Evolutionary conservation across 2,329 filamentous ascomycete species (phyloP), one percentile per base, ranked within the genome.

Genomic region (Seiridium cupressi): DNA sequence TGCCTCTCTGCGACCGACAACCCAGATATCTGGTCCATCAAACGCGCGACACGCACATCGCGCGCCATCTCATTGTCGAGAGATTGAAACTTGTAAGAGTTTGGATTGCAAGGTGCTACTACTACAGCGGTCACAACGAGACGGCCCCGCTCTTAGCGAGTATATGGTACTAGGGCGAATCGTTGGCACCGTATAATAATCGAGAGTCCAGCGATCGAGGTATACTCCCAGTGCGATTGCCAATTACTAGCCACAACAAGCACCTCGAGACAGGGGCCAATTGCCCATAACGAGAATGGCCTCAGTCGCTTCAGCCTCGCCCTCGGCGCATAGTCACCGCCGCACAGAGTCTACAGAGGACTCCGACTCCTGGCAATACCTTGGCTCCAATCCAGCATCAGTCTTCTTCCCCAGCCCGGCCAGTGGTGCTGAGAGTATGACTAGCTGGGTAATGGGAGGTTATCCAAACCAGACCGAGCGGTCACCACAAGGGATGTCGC

Each of bases 361-460:
- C 48, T 66, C 69, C 42, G 72, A 74, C 47, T 73, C 69, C 34
- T 66, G 66, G 71, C 70, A 73, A 56, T 67, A 71, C 68, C 64
- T 72, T 64, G 67, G 70, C 34, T 69, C 68, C 31, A 70, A 69
- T 49, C 68, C 70, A 10, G 65, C 70, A n/a, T 69, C 70, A 32
- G 67, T 68, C 57, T 77, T 75, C 18, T 71, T 81, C 18, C 76
- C 79, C 34, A 84, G 83, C 62, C 82, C 83, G 4, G 77, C 77
- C 9, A 82, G 77, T 62, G 18, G 77, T 7, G 81, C 75, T 64
- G 76, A 78, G 11, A 84, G 82, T 61, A 69, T 85, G 64, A 77
- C 76, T 44, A 82, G 82, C 31, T 85, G 79, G 70, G 76, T 75
- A 10, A 70, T 84, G 48, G 70, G 84, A 51, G 75, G 77, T 36